Conservation (phyloP, 1,139 yeast genomes). For the Yamadazyma taylorii region DNA sequence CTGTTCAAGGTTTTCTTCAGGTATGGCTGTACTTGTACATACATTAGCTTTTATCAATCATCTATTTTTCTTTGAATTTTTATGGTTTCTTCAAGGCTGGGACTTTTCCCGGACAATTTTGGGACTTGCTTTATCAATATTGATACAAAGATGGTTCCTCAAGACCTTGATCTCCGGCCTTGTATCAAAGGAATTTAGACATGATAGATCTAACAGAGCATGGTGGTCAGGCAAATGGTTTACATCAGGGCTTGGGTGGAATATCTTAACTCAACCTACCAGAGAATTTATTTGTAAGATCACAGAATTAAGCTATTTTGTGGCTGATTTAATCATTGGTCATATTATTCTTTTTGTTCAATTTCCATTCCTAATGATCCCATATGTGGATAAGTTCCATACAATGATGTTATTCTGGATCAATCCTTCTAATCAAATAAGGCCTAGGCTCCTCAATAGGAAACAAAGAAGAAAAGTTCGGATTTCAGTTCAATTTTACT, state of each 20-base stretch:
- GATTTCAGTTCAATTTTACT: constrained; percentile 33
- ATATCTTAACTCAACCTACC: constrained; percentile 50
- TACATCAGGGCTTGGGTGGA: constrained; percentile 52
- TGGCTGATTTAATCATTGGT: constrained; percentile 51
- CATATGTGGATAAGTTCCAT: constrained; percentile 72
- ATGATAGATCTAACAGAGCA: constrained; percentile 51
- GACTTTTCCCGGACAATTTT: constrained; percentile 47
- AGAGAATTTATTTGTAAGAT: constrained; percentile 56
- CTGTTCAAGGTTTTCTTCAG: constrained; percentile 40
- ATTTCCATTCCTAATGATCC: constrained; percentile 53
- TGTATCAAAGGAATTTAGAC: constrained; percentile 50
- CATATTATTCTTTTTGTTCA: constrained; percentile 53
- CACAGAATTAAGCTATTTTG: constrained; percentile 55
- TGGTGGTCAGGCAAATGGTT: constrained; percentile 77
- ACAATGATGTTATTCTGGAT: constrained; percentile 81
- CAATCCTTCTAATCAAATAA: constrained; percentile 55
- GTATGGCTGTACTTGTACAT: constrained; percentile 47
- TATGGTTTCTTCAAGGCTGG: constrained; percentile 57
- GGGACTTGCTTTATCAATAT: constrained; percentile 43
- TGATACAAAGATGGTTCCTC: constrained; percentile 47
- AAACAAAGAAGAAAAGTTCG: constrained; percentile 29
- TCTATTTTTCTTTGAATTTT: constrained; percentile 45
- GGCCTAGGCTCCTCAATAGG: constrained; percentile 40
- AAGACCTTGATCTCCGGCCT: constrained; percentile 37
- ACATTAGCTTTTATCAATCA: constrained; percentile 42